phyloP scores from a whole-genome alignment of 805 yeast genomes.

The Hanseniaspora mollemarum region DNA sequence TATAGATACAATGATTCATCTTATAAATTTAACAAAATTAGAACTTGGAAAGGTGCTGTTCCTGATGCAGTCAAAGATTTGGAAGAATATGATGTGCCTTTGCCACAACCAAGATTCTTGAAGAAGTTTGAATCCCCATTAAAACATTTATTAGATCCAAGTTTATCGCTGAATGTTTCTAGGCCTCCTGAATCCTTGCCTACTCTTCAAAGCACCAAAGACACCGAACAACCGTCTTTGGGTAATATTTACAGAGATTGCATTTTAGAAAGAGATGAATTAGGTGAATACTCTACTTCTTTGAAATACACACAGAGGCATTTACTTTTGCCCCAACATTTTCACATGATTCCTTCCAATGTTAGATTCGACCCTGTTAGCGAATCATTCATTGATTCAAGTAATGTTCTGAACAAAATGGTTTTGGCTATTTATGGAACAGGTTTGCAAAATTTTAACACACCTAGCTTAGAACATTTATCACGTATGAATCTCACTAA shows the following conservation, averaged over 20 bases:
- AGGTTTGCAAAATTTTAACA: not conserved
- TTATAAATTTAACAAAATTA: constrained; percentile 80
- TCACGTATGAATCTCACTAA: not conserved
- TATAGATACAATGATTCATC: constrained; percentile 85
- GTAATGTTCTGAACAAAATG: not conserved
- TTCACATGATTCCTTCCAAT: constrained; percentile 24
- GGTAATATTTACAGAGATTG: constrained; percentile 83
- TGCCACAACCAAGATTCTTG: constrained; percentile 54
- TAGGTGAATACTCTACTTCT: constrained; percentile 59
- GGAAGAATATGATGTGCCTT: constrained; percentile 69
- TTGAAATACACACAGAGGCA: constrained; percentile 34
- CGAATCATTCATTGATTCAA: constrained; percentile 25
- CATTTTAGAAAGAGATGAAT: constrained; percentile 65
- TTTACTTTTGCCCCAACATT: constrained; percentile 36
- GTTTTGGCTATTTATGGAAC: constrained; percentile 7
- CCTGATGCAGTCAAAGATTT: constrained; percentile 87
- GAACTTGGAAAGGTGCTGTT: constrained; percentile 97
- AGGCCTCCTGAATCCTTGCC: constrained; percentile 70
- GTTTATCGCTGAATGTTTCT: constrained; percentile 56
- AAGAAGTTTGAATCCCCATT: constrained; percentile 78
- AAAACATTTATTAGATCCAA: constrained; percentile 60
- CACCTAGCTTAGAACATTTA: not conserved
- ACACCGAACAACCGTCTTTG: constrained; percentile 45
- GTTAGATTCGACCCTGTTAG: constrained; percentile 28
- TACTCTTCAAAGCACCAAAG: constrained; percentile 50